Evolutionary conservation across 768 basidiomycete species (phyloP).

Genomic region (Tulasnella sp.): DNA sequence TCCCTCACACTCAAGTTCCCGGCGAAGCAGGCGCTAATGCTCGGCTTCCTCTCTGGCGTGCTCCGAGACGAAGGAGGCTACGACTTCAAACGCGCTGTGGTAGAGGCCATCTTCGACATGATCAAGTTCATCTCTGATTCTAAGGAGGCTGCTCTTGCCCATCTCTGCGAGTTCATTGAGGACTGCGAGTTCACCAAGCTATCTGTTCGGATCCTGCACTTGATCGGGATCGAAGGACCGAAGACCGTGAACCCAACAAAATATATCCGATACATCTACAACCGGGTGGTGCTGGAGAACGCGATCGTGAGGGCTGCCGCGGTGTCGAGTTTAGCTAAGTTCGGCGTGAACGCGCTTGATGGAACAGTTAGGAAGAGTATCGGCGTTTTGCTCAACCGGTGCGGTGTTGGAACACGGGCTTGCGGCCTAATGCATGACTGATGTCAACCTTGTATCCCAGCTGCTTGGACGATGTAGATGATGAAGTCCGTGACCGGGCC

Average conservation of each 20-base stretch:
- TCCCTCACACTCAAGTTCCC: conserved; percentile 99
- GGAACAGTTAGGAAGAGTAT: conserved; percentile 72
- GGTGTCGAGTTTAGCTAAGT: conserved; percentile 89
- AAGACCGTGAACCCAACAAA: conserved; percentile 94
- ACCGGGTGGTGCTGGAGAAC: conserved; percentile 96
- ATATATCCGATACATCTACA: conserved; percentile 99
- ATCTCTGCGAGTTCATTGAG: conserved; percentile 99
- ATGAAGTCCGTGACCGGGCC: conserved; percentile 96
- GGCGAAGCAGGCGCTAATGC: conserved; percentile 91
- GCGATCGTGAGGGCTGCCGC: conserved; percentile 96
- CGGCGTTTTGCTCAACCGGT: conserved; percentile 77
- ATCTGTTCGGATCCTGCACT: conserved; percentile 89
- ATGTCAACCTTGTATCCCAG: conserved; percentile 32
- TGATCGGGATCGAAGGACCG: conserved; percentile 93
- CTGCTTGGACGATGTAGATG: conserved; percentile 96
- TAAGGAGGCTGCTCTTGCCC: conserved; percentile 95
- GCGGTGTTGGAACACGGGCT: conserved; percentile 20
- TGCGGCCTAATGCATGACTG: conserved; percentile 1
- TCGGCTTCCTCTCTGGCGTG: conserved; percentile 91
- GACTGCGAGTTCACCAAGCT: conserved; percentile 99
- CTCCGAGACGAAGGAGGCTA: conserved; percentile 97
- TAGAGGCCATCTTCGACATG: conserved; percentile 99
- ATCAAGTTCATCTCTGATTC: conserved; percentile 93
- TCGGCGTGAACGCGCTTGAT: conserved; percentile 84
- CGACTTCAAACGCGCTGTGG: conserved; percentile 98